These are phyloP conservation scores for Pleurotus salmoneostramineus DNA, from an alignment of 768 basidiomycete species.

Conservation along the genomic window DNA sequence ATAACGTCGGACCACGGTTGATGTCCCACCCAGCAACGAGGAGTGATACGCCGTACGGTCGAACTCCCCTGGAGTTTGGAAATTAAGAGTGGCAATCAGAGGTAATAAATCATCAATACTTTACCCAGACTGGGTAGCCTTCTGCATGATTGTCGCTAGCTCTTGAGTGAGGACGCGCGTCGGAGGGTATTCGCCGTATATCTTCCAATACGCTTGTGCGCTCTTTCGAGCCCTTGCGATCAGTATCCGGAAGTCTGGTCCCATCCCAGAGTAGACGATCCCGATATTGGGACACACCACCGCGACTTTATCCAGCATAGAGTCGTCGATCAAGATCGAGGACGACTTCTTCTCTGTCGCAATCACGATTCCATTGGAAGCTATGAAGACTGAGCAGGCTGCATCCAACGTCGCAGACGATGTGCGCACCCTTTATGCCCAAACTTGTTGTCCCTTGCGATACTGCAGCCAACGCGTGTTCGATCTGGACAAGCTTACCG, in stretches of 20 bases:
- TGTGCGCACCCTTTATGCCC: conserved; percentile 87
- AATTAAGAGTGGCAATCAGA: conserved; percentile 25
- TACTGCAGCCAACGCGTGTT: conserved; percentile 97
- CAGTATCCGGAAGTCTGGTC: conserved; percentile 95
- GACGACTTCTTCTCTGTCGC: conserved; percentile 99
- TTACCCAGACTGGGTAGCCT: conserved; percentile 98
- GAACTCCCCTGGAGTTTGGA: conserved; percentile 70
- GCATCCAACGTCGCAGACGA: conserved; percentile 8
- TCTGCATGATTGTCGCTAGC: conserved; percentile 97
- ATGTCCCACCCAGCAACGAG: conserved; percentile 96
- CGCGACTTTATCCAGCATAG: conserved; percentile 96
- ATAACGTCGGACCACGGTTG: conserved; percentile 92
- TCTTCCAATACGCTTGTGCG: conserved; percentile 99
- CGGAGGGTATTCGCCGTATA: conserved; percentile 97
- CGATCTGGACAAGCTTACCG: conserved; percentile 98
- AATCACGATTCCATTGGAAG: conserved; percentile 98
- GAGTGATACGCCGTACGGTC: conserved; percentile 97
- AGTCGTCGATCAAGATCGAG: conserved; percentile 96
- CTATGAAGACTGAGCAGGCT: conserved; percentile 36
- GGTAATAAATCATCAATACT: conserved; percentile 19
- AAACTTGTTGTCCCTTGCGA: conserved; percentile 94
- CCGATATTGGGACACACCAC: conserved; percentile 98
- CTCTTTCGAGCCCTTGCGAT: conserved; percentile 94
- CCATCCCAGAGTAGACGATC: conserved; percentile 99
- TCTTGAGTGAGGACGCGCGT: conserved; percentile 96